phyloP scores from a whole-genome alignment of 257 asterid genomes.

The Thymus mandschuricus region DNA sequence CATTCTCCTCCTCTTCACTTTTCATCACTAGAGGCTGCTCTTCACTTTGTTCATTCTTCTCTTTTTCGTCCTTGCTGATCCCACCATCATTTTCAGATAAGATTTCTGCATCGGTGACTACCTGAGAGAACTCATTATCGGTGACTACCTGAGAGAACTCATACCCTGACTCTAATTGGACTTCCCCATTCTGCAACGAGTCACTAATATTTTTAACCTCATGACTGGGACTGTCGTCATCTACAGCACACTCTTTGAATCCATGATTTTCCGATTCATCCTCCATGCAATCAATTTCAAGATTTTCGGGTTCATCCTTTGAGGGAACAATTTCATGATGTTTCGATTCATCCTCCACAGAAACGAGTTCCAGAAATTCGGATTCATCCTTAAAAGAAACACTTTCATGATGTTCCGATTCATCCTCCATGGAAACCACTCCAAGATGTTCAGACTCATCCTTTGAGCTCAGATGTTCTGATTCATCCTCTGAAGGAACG shows the following conservation, averaged over 20 bases:
- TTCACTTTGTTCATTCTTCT: conserved; percentile 43
- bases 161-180: conserved; percentile 34
- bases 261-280: conserved; percentile 64
- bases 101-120: conserved; percentile 33
- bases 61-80: conserved; percentile 41
- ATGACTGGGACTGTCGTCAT: conserved; percentile 54
- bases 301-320: not conserved
- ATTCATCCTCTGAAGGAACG: not conserved
- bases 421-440: not conserved
- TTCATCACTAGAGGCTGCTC: conserved; percentile 46
- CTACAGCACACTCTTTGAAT: conserved; percentile 83
- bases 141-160: conserved; percentile 41
- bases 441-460: not conserved
- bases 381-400: not conserved
- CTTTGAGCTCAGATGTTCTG: not conserved
- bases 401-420: not conserved
- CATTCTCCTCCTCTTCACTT: conserved; percentile 48
- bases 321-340: conserved; percentile 19
- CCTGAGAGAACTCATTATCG: conserved; percentile 40
- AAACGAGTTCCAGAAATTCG: not conserved
- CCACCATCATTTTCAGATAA: conserved; percentile 26
- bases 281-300: conserved; percentile 40
- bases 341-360: conserved; percentile 56
- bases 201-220: conserved; percentile 33
- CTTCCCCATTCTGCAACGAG: conserved; percentile 38